phyloP scores from a whole-genome alignment of 2,329 filamentous ascomycete genomes.

The Aureobasidium leucospermi region DNA sequence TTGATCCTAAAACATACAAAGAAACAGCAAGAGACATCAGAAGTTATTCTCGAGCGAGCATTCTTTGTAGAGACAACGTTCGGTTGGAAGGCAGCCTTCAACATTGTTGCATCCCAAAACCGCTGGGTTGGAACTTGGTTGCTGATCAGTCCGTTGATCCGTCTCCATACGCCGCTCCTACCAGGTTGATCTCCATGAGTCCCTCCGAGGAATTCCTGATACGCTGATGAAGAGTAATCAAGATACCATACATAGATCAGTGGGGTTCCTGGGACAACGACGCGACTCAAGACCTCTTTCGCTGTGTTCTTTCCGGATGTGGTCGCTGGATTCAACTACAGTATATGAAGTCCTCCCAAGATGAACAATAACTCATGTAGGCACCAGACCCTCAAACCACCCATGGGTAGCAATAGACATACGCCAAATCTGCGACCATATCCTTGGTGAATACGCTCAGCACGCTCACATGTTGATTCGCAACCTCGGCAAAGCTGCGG shows the following conservation, averaged over 20 bases:
- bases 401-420: not conserved
- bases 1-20: not conserved
- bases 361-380: not conserved
- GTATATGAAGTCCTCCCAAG: not conserved
- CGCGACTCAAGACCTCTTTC: not conserved
- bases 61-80: no score
- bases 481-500: not conserved
- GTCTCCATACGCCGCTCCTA: slow-evolving; percentile 1
- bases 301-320: not conserved
- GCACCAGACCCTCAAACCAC: not conserved
- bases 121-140: not conserved
- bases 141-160: slow-evolving; percentile 6
- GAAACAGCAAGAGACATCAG: not conserved
- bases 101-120: not conserved
- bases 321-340: no score
- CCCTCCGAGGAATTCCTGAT: not conserved
- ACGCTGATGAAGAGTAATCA: not conserved
- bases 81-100: not conserved
- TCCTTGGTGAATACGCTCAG: not conserved
- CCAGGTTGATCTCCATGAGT: not conserved
- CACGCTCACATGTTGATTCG: no score
- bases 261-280: not conserved
- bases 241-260: not conserved
- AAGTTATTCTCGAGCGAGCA: not conserved
- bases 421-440: not conserved